Evolutionary conservation across 2,329 filamentous ascomycete genomes (phyloP), one percentile per base, ranked within the genome.

Genomic region (Neoarthrinium moseri): DNA sequence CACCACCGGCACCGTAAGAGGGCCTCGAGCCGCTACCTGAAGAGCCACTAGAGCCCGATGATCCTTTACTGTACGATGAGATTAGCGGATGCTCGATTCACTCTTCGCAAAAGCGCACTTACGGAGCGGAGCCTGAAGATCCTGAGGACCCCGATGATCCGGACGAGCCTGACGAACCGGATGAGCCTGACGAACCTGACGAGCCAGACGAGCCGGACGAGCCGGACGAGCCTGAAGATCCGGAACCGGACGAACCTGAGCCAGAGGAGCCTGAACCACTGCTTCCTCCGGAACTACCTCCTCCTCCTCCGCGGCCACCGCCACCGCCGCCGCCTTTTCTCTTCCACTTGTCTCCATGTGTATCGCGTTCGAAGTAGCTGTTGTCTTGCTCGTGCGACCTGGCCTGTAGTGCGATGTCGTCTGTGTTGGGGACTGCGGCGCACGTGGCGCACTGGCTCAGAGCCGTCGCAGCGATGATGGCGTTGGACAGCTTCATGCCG

Each of bases 281-380:
- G 33, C 33, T 35, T 4, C 33, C 22, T 35, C 33, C 33, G 12
- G 33, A 36, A 37, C 67, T 64, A 24, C 67, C 62, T 24, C 65
- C 61, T 27, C 69, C 63, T 26, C 68, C 70, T 38, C 71, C 68
- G 53, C 60, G 54, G 47, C 72, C 69, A 39, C 78, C 76, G 10
- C 75, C 66, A 7, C 77, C 78, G 6, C 80, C 81, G 38, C 81
- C 81, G 27, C 81, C 81, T 56, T 78, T 78, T 51, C 81, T 73
- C 69, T 81, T 83, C 68, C 72, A 82, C 18, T 84, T 63, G 24
- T 81, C 71, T 43, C 74, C 62, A 43, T 52, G 56, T 35, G 43
- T 47, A 71, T 38, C 39, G 26, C 41, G 47, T 32, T 56, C 47
- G 22, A 30, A 45, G 10, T 43, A 46, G 20, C 51, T 43, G 44